Conservation (phyloP, 805 yeast genomes). For the Cyberlindnera sargentensis region DNA sequence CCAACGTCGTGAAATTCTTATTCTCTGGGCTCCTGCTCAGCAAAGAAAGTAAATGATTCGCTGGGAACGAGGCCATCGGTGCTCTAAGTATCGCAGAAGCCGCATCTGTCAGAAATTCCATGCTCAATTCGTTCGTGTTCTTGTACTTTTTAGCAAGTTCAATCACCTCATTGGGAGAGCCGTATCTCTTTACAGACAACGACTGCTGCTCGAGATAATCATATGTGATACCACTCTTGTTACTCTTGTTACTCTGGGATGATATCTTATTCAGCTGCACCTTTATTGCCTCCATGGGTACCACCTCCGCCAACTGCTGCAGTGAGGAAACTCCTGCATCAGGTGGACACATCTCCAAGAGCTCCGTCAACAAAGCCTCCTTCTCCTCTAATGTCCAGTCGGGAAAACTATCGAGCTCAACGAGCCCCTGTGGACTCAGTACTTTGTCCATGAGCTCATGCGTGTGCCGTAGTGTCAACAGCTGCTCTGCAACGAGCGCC, state of each 20-base stretch:
- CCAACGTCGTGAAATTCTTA: conserved; percentile 7
- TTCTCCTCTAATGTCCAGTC: background rate
- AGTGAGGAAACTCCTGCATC: conserved; percentile 4
- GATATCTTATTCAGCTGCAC: background rate
- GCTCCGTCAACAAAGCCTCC: background rate
- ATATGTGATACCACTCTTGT: conserved; percentile 2
- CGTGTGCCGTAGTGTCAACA: conserved; percentile 1
- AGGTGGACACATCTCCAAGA: background rate
- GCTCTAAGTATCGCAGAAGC: conserved; percentile 5
- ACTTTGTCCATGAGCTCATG: background rate
- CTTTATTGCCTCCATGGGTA: conserved; percentile 5
- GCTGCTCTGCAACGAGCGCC: conserved; percentile 7
- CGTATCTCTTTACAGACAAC: conserved; percentile 1
- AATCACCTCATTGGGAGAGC: background rate
- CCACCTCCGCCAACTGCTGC: conserved; percentile 4
- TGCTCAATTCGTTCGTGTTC: background rate
- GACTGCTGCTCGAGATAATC: conserved; percentile 3
- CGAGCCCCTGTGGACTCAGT: background rate
- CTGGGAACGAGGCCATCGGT: conserved; percentile 2
- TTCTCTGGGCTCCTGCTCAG: conserved; percentile 3
- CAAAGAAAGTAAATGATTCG: background rate
- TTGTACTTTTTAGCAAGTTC: background rate
- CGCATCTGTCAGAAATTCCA: conserved; percentile 3
- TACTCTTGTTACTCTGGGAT: background rate
- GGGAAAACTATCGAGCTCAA: no score